phyloP scores from a whole-genome alignment of 352 stramenopile species.

The Phytophthora idaei region DNA sequence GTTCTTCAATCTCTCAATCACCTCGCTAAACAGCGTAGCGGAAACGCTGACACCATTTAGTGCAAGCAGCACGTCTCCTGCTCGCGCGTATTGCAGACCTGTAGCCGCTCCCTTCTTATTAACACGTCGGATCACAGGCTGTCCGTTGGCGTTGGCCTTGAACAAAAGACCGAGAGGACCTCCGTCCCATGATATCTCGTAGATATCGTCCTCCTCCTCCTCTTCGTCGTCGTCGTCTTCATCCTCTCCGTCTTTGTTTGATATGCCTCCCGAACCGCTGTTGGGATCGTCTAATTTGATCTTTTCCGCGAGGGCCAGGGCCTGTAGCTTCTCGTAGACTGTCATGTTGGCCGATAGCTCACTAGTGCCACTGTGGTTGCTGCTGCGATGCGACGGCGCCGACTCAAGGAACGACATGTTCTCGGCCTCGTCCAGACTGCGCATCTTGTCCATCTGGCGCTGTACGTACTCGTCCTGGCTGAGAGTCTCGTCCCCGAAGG shows the following conservation, averaged over 20 bases:
- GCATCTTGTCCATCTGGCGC: slow-evolving; percentile 59
- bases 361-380: slow-evolving; percentile 32
- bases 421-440: slow-evolving; percentile 37
- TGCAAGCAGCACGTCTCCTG: slow-evolving; percentile 77
- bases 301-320: slow-evolving; percentile 52
- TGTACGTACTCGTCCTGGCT: slow-evolving; percentile 55
- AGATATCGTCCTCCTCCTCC: slow-evolving; percentile 71
- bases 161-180: slow-evolving; percentile 78
- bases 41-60: slow-evolving; percentile 66
- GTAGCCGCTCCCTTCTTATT: slow-evolving; percentile 73
- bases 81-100: slow-evolving; percentile 64
- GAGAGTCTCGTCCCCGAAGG: slow-evolving; percentile 57
- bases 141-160: slow-evolving; percentile 55
- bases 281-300: slow-evolving; percentile 37
- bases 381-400: slow-evolving; percentile 29
- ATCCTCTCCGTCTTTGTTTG: slow-evolving; percentile 17
- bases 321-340: slow-evolving; percentile 61
- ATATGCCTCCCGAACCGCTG: slow-evolving; percentile 2
- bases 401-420: slow-evolving; percentile 29
- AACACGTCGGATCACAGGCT: slow-evolving; percentile 73
- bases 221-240: slow-evolving; percentile 54
- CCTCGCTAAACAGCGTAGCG: slow-evolving; percentile 56
- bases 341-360: slow-evolving; percentile 38
- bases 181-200: slow-evolving; percentile 72
- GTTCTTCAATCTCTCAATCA: slow-evolving; percentile 70